A percentile compares a stretch with the other conserved stretches of the same genome.
Conservation (phyloP, 2,329 filamentous ascomycete species). For the Xylaria sp. region DNA sequence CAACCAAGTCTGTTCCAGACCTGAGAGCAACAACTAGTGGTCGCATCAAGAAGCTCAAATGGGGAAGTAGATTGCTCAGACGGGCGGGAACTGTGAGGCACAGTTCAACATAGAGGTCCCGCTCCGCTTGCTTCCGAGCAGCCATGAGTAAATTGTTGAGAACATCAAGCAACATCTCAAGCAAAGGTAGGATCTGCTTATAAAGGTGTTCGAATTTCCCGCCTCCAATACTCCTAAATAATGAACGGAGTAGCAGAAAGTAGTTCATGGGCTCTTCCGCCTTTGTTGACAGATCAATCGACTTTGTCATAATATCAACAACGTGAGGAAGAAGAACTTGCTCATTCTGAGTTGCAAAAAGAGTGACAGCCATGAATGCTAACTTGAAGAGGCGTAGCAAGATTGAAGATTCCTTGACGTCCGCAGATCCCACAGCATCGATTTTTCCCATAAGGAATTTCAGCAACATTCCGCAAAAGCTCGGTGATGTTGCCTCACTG, state of each 20-base stretch:
- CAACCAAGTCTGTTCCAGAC: constrained; percentile 91
- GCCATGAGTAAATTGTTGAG: constrained; percentile 94
- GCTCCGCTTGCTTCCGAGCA: constrained; percentile 87
- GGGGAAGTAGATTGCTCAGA: constrained; percentile 92
- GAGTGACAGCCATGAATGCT: constrained; percentile 98
- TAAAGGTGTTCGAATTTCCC: constrained; percentile 98
- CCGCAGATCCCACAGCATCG: constrained; percentile 90
- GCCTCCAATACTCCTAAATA: constrained; percentile 96
- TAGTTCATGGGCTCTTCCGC: constrained; percentile 99
- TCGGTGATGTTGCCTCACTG: constrained; percentile 97
- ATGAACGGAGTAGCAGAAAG: constrained; percentile 88
- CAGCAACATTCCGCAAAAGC: constrained; percentile 97
- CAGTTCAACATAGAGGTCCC: constrained; percentile 96
- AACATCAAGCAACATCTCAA: constrained; percentile 98
- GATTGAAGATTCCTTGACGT: constrained; percentile 93
- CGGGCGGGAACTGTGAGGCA: constrained; percentile 95
- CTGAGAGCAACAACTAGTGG: constrained; percentile 95
- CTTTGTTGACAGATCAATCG: constrained; percentile 93
- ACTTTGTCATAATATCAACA: constrained; percentile 96
- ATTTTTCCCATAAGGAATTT: constrained; percentile 98
- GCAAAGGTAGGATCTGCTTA: constrained; percentile 93
- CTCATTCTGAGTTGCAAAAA: constrained; percentile 95
- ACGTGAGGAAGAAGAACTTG: constrained; percentile 95
- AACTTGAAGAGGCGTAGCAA: constrained; percentile 94
- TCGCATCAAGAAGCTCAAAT: constrained; percentile 96